Evolutionary conservation across 2,329 filamentous ascomycete species (phyloP), one percentile per base, ranked within the genome.

Genomic region (Cordyceps cateniannulata): DNA sequence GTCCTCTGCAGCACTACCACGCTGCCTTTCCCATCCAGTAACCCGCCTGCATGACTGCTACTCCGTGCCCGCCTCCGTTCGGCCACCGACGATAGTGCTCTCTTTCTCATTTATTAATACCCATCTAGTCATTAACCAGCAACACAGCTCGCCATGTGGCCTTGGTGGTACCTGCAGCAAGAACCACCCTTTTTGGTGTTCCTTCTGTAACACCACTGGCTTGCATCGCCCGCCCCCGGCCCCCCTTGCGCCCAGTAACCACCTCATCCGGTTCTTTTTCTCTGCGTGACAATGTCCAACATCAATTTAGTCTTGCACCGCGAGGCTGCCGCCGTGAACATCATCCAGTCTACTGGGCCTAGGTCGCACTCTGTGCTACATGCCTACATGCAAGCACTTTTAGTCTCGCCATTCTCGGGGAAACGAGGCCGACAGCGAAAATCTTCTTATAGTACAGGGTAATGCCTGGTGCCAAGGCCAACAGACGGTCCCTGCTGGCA

Each of bases 111-210:
- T 48, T 27, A 12, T 48, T 22, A 5, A 16, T 4, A 16, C 16
- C 16, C 3, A 7, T 32, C 8, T 35, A 35, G 32, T 12, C 32
- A 3, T 3, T 9, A 35, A 14, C 32, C 32, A 35, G 8, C 32
- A 12, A 48, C 42, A 44, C 51, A 20, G 24, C 24, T 32, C 24
- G 24, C 52, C 53, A 38, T 48, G 53, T 48, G 53, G 38, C 53
- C 52, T 48, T n/a, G 53, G 42, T 56, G 44, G 53, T 38, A 48
- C 53, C 53, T 56, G 53, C 53, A 56, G 53, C 53, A n/a, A 42
- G 16, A n/a, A n/a, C 38, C 38, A 42, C 32, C 8, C 32, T 35
- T 35, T 3, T 35, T 35, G 12, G 29, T 32, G 32, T 35, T 35
- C 32, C 10, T 35, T 25, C 42, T 56, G 53, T 48, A 29, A 56